Base-by-base conservation (phyloP, 768 basidiomycete species). In the Amanita exitialis region DNA sequence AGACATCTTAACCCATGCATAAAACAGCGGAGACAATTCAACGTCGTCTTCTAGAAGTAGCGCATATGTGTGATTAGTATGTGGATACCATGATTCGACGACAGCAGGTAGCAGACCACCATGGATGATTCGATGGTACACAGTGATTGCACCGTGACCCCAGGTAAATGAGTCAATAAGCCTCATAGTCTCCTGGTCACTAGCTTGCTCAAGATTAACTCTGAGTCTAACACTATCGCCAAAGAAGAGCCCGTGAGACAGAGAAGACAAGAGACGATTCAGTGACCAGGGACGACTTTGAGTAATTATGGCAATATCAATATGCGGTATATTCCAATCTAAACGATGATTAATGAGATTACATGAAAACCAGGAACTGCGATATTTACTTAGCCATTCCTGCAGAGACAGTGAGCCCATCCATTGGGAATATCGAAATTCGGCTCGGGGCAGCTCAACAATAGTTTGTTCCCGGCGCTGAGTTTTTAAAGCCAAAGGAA, bases 41-140 rank as follows among this genome's bases (percentile, higher is more conserved):
- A 90, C 73, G 60, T 94, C 90, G 59, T 93, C 90, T 64, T 92
- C 90, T 18, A 93, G 74, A 16, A 93, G 66, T 16, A 93, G 61
- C 6, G 85, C 90, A 61, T 90, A 91, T 1, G 80, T 77, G 57
- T 92, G 68, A 53, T 89, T 75, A 27, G 75, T 73, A 21, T 69
- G 65, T 4, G 91, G 90, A 60, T 89, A 93, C 90, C 91, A 94
- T 4, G 88, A 87, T 65, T 92, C 90, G 12, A 91, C 84, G 12
- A 94, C 80, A 5, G 90, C 86, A 2, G 86, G 75, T 49, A 93
- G 76, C 16, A 93, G 71, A 3, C 90, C 90, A 2, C 81, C 90
- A 52, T 82, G 82, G n/a, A 86, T 66, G 51, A 90, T 73, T 21
- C 91, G 78, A 58, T 83, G 86, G 49, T 89, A 80, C 6, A 87